Evolutionary conservation across 192 early-diverging fungal species (phyloP), one percentile per base, ranked within the genome.

Genomic region (Linnemannia elongata): DNA sequence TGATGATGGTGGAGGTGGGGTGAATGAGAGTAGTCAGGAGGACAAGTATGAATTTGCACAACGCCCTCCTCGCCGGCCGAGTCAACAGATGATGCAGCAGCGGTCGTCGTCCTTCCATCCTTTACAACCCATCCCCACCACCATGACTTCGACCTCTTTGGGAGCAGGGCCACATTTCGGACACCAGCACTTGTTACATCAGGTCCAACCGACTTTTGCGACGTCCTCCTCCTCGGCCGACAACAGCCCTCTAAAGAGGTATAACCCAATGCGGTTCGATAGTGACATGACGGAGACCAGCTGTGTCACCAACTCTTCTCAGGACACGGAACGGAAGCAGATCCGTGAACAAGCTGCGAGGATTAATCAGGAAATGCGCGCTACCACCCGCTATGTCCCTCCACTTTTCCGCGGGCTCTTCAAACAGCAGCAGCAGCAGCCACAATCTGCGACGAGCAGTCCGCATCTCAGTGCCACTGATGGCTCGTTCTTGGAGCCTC

Each of bases 301-400:
- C 13, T 45, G 15, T 41, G 38, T 10, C 12, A 77, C 30, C 12
- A 66, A 0, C 60, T 13, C 55, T 35, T 77, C 76, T 13, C 55
- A 27, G 30, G 63, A 69, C 36, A 30, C 71, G n/a, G 72, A 77
- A 36, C 71, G 76, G 8, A 60, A 78, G 24, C 60, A 27, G 36
- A 74, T 22, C n/a, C 82, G 82, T 7, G 76, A 76, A 33, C 54
- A 44, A 12, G 82, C 82, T 38, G 76, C 76, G 0, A 72, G 47
- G 60, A 44, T 78, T 22, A 78, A 83, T n/a, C 82, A 78, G n/a
- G 49, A 69, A 22, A 18, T 78, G 60, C 54, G 52, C 1, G 54
- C n/a, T 12, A 49, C 82, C 0, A 73, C 72, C 12, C 74, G 54
- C 12, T 55, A 57, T 52, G 54, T 42, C 17, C 49, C 76, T 27